Evolutionary conservation across 2,329 filamentous ascomycete species (phyloP), one percentile per base, ranked within the genome.

Genomic region (Aspergillus sp.): DNA sequence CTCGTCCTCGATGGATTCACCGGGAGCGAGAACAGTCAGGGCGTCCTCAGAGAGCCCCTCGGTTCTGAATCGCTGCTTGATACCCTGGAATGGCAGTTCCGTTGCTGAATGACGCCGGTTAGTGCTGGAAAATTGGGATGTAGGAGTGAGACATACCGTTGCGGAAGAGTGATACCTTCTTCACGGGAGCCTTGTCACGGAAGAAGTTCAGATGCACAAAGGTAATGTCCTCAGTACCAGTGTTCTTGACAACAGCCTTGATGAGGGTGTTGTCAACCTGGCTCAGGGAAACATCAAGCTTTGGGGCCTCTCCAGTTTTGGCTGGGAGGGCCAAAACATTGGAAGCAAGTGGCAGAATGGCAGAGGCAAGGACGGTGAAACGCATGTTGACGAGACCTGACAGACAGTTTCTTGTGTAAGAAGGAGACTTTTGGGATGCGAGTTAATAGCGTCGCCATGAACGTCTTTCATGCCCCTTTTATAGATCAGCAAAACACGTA

Each of bases 151-250:
- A 67, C 60, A 48, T 63, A 71, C 70, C 60, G 48, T 71, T 53
- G 32, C 63, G 61, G 55, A 63, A 65, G 22, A 73, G 58, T 7
- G 60, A 54, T 11, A 70, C 68, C 58, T 73, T 73, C 55, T 70
- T 64, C 11, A 71, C 65, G 1, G 70, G 70, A 6, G 63, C 60
- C 5, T 45, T 50, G 41, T 73, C 69, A 13, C 62, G 52, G 58
- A 73, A 71, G 53, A 70, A 70, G 56, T 71, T 71, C 17, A 67
- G 62, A 45, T 70, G 67, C 42, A 73, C 59, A 47, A 72, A 65
- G 11, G 60, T 69, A 10, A 73, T 55, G 8, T 64, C 58, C 32
- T 70, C 62, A 11, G 45, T 55, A n/a, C 64, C 69, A 16, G 56
- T 64, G 56, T 73, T 73, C 48, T 65, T 68, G 16, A 73, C 63